Base-by-base conservation (phyloP, 192 early-diverging fungal genomes). In the Podila horticola region DNA sequence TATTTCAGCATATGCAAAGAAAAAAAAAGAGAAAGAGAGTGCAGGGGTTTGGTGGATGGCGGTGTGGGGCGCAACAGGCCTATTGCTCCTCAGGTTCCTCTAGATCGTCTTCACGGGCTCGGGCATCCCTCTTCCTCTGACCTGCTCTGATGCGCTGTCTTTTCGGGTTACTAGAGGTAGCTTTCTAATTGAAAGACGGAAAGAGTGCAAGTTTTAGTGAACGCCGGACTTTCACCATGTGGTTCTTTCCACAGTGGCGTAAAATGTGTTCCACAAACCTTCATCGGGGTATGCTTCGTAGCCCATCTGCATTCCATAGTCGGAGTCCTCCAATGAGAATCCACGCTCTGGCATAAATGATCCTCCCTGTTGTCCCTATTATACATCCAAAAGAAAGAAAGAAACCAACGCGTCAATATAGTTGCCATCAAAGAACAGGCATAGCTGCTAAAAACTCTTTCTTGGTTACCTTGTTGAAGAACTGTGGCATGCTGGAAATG, bases 201-300 rank as follows among this genome's bases (percentile, higher is more conserved):
- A 26, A 38, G 28, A 10, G 61, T 41, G 59, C 38, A 33, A 41
- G 28, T 17, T 28, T 45, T 24, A 41, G 65, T 69, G 31, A 68
- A 33, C 20, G 4, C 20, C 5, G 15, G 34, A 7, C 41, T 45
- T 45, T 45, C 13, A 17, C 34, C 10, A 36, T 36, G 34, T 36
- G 34, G 1, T 11, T 64, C 33, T 36, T 10, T 12, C 13, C 30
- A 30, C 19, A 45, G 2, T n/a, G 26, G 38, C 41, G 12, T 52
- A 20, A 49, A 51, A 19, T 12, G 5, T 64, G 17, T 31, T 20
- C 22, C 52, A 38, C 75, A 45, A 62, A 79, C 76, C 76, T 79
- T 79, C 76, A 66, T 79, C 76, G 22, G 33, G 62, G 64, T 79
- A 79, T 36, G 45, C 36, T 3, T 79, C 76, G 28, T 79, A 71